Conservation (phyloP, 192 early-diverging fungal species). For the Coemansia sp. region DNA sequence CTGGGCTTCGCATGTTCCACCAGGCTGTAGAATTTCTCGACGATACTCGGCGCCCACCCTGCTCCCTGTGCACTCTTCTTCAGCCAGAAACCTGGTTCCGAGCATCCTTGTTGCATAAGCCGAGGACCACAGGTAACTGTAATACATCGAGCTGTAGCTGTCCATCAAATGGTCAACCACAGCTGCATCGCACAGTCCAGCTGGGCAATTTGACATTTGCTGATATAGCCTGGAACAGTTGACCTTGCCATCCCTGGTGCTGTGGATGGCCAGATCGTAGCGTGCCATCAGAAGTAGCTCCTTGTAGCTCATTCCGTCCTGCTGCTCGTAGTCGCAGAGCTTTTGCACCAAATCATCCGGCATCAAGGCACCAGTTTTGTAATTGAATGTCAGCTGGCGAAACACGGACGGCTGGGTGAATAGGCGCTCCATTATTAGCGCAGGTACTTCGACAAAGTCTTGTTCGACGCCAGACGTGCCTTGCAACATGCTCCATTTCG, state of each 20-base stretch:
- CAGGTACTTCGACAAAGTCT: conserved; percentile 82
- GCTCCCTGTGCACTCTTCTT: background rate
- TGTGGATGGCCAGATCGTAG: conserved; percentile 73
- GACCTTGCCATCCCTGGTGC: conserved; percentile 12
- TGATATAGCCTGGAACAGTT: background rate
- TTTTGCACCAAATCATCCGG: conserved; percentile 64
- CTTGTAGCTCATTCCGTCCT: conserved; percentile 63
- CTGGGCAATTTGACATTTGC: background rate
- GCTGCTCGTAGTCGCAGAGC: conserved; percentile 63
- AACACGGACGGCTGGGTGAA: conserved; percentile 59
- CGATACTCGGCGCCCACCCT: background rate
- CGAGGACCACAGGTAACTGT: conserved; percentile 5
- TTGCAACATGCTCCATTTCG: conserved; percentile 65
- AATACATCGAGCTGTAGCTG: conserved; percentile 1
- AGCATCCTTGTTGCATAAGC: background rate
- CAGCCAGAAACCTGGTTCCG: background rate
- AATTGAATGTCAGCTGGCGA: conserved; percentile 58
- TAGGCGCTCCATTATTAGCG: conserved; percentile 82
- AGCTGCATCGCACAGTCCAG: background rate
- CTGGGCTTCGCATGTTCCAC: background rate
- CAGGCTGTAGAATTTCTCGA: background rate
- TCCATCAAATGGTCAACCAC: background rate
- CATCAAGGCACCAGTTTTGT: conserved; percentile 63
- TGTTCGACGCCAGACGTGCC: conserved; percentile 63
- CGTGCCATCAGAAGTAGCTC: conserved; percentile 69